Conservation (phyloP, 495 filamentous ascomycete species). For the Xylaria grammica region DNA sequence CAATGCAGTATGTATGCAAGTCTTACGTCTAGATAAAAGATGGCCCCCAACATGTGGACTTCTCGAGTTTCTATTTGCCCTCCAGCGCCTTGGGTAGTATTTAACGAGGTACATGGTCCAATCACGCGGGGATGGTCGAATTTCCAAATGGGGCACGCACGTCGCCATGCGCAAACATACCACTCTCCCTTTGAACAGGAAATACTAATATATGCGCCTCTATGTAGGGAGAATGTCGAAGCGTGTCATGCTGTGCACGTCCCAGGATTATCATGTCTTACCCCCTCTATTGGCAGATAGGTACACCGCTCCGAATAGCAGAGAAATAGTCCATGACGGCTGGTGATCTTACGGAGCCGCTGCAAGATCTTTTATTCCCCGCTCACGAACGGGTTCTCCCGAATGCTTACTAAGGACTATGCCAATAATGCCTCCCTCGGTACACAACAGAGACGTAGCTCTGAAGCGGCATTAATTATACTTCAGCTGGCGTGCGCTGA, state of each 20-base stretch:
- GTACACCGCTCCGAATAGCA: slow-evolving; percentile 6
- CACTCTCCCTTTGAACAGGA: neutral
- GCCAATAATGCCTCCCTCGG: neutral
- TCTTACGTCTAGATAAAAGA: slow-evolving; percentile 14
- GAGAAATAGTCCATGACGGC: neutral
- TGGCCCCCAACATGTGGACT: slow-evolving; percentile 6
- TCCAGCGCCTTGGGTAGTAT: neutral
- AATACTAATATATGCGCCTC: neutral
- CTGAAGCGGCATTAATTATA: neutral
- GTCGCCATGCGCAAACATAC: neutral
- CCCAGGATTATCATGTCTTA: neutral
- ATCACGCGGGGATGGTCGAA: neutral
- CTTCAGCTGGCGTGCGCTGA: neutral
- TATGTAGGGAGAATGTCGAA: neutral
- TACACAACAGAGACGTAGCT: neutral
- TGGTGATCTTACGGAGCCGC: slow-evolving; percentile 1
- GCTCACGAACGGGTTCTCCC: neutral
- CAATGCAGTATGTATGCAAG: slow-evolving; percentile 19
- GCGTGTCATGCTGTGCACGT: neutral
- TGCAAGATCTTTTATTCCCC: slow-evolving; percentile 1
- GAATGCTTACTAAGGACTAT: too few species aligned
- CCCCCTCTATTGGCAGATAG: neutral
- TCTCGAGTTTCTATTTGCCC: slow-evolving; percentile 11
- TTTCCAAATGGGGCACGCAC: slow-evolving; percentile 3
- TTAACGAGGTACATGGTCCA: neutral